phyloP scores from a whole-genome alignment of 1,284 basidiomycete species.

The Sphagnurus paluster region DNA sequence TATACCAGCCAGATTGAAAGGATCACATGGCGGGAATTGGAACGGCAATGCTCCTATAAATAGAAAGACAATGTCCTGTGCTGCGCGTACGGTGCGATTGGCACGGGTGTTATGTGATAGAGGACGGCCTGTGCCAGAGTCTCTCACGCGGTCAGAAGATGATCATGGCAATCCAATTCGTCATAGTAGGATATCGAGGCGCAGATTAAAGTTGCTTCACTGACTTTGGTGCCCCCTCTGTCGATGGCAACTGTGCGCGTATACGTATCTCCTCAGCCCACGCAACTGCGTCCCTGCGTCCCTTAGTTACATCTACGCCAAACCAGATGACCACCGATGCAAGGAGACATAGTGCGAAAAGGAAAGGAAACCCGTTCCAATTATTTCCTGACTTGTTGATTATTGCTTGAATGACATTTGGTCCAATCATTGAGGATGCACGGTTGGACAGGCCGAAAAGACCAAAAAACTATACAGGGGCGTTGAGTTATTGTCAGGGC shows the following conservation, averaged over 20 bases:
- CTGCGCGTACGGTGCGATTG: too few relatives aligned
- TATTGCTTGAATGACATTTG: conserved; percentile 78
- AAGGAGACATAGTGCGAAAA: conserved; percentile 68
- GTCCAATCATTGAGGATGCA: conserved; percentile 80
- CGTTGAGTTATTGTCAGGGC: neutral
- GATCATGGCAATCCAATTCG: too few relatives aligned
- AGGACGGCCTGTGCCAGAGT: too few relatives aligned
- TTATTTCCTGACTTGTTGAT: conserved; percentile 72
- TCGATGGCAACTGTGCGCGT: too few relatives aligned
- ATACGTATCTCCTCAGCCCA: conserved; percentile 49
- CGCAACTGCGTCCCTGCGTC: conserved; percentile 60
- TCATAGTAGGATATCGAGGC: neutral
- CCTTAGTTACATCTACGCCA: conserved; percentile 69
- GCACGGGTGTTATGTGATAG: too few relatives aligned
- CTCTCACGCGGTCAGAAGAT: too few relatives aligned
- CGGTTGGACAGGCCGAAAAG: conserved; percentile 83
- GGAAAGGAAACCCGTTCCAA: conserved; percentile 83
- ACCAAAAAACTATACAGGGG: conserved; percentile 63
- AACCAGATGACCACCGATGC: conserved; percentile 75
- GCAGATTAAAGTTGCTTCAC: neutral
- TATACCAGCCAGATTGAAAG: too few relatives aligned
- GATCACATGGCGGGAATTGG: too few relatives aligned
- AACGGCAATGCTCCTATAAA: too few relatives aligned
- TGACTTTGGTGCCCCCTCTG: neutral
- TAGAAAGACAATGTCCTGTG: too few relatives aligned